phyloP scores from a whole-genome alignment of 306 rosid species.

The Lupinus albus region DNA sequence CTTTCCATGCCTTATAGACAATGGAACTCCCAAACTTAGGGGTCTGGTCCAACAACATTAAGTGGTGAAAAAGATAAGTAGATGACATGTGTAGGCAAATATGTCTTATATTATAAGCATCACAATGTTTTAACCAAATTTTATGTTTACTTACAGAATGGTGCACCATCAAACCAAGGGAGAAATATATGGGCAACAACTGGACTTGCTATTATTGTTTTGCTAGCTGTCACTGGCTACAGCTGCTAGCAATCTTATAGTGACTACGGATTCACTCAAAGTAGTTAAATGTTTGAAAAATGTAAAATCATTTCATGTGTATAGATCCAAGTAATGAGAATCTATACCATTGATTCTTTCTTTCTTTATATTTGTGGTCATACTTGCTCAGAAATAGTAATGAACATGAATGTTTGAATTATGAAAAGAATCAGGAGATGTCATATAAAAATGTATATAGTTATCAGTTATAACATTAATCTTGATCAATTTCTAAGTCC shows the following conservation, averaged over 20 bases:
- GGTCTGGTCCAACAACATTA: no score
- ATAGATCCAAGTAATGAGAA: conserved; percentile 46
- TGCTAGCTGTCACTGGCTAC: conserved; percentile 57
- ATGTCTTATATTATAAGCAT: background rate
- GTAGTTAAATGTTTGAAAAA: conserved; percentile 34
- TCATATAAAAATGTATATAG: conserved; percentile 23
- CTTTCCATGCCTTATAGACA: no score
- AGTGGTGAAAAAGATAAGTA: background rate
- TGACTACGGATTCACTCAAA: conserved; percentile 41
- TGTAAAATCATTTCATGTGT: conserved; percentile 40
- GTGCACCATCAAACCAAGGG: conserved; percentile 56
- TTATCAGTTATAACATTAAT: conserved; percentile 41
- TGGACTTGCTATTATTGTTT: conserved; percentile 56
- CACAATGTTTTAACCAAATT: conserved; percentile 27
- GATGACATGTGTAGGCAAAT: background rate
- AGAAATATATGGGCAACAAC: conserved; percentile 50
- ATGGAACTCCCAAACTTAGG: no score
- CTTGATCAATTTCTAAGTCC: conserved; percentile 54
- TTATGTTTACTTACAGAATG: conserved; percentile 55
- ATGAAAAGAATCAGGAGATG: conserved; percentile 33
- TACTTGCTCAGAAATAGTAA: conserved; percentile 34
- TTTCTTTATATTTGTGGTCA: conserved; percentile 18
- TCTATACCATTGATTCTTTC: background rate
- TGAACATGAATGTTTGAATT: conserved; percentile 45
- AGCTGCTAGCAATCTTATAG: conserved; percentile 43